Percentiles rank a stretch among this genome's conserved stretches.
Conservation (phyloP, 108 stramenopile species). For the Skeletonema tropicum region DNA sequence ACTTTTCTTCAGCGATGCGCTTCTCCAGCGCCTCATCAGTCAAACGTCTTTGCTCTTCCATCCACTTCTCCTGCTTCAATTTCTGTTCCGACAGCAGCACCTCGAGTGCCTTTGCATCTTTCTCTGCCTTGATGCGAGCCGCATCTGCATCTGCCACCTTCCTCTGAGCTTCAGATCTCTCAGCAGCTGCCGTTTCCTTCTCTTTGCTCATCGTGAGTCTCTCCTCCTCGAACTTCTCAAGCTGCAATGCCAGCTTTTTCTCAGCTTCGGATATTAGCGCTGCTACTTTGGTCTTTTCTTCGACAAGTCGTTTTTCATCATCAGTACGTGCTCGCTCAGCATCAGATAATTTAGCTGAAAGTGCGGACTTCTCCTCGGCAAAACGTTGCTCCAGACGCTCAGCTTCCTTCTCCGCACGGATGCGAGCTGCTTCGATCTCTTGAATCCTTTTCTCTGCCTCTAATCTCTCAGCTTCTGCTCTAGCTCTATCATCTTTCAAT, state of each 20-base stretch:
- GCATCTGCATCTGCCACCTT: background rate
- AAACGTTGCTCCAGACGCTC: background rate
- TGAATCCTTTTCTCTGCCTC: background rate
- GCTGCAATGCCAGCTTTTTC: background rate
- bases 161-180: background rate
- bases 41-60: background rate
- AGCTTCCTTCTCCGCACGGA: background rate
- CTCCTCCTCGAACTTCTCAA: conserved; percentile 6
- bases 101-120: background rate
- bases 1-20: conserved; percentile 4
- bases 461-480: background rate
- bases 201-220: background rate
- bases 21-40: background rate
- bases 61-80: background rate
- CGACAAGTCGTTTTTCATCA: conserved; percentile 1
- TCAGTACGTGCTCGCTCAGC: background rate
- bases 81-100: background rate
- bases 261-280: background rate
- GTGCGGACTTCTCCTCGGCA: background rate
- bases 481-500: conserved; percentile 5
- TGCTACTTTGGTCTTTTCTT: conserved; percentile 4
- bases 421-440: background rate
- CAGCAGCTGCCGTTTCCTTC: conserved; percentile 2
- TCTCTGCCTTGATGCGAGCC: background rate
- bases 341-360: background rate